Base-by-base conservation (phyloP, 129 eudicot species). In the Silybum marianum region DNA sequence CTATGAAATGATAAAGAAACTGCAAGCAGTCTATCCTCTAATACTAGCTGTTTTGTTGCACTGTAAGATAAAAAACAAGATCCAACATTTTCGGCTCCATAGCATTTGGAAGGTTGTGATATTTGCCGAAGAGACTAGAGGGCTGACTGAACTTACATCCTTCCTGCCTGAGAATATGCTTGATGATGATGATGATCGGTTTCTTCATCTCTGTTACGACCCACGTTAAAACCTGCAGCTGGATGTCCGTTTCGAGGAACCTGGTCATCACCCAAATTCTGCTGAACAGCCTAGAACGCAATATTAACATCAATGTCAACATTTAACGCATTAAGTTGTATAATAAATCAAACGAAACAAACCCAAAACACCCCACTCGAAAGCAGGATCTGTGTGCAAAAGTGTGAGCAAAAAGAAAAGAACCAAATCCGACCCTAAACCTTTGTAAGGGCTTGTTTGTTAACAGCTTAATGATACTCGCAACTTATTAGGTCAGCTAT, bases 211-310 rank as follows among this genome's bases (percentile, higher is more conserved):
- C 81, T 60, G 60, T 69, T 36, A 68, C 62, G 69, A 39, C 67
- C 83, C n/a, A 72, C 72, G 6, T 22, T 77, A 58, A 79, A 73
- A 69, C 75, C 82, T 42, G 81, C 84, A 42, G 81, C 70, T 73
- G 74, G 80, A 71, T 76, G 82, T 79, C 81, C 90, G 12, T 76
- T 77, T 32, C 72, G 72, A 11, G 88, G 78, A 19, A 67, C 86
- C 77, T 83, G 92, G 78, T 80, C 90, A 11, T 92, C 94, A 28
- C 81, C 84, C 71, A 89, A 16, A 75, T 92, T 95, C 80, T 88
- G 97, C 82, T 95, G 97, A 72, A 95, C 86, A 70, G 98, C 97
- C 99, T 94, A 77, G 28, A 38, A 19, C 1, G 25, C 70, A 74
- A 10, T 4, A 11, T 19, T 38, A 28, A 79, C 63, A 76, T 69